These are phyloP conservation scores for Hyphopichia pseudoburtonii DNA, from an alignment of 1,139 yeast species.

Conservation along the genomic window DNA sequence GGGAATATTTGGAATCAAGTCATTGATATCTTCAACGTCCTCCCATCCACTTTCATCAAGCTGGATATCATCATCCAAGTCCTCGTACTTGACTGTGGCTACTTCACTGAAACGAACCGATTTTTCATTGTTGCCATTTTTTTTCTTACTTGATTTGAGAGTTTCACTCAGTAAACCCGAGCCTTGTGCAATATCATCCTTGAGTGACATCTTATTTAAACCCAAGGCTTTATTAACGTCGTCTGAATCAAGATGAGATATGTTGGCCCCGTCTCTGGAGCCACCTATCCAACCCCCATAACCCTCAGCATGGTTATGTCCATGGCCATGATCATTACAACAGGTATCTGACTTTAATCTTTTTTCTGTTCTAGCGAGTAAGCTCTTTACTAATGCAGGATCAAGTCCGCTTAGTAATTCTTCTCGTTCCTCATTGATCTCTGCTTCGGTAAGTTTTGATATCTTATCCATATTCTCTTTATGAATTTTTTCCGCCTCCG, in stretches of 20 bases:
- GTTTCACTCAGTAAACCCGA: too few relatives aligned
- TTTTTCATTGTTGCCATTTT: neutral
- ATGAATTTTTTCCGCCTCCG: slow-evolving; percentile 75
- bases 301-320: slow-evolving; percentile 60
- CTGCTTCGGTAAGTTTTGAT: slow-evolving; percentile 62
- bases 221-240: slow-evolving; percentile 46
- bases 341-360: slow-evolving; percentile 13
- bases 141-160: slow-evolving; percentile 6
- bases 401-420: slow-evolving; percentile 68
- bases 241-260: slow-evolving; percentile 34
- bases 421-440: slow-evolving; percentile 62
- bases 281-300: slow-evolving; percentile 78
- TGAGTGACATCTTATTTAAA: slow-evolving; percentile 12
- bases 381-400: slow-evolving; percentile 63
- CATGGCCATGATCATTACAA: slow-evolving; percentile 12
- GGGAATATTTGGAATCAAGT: slow-evolving; percentile 21
- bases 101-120: slow-evolving; percentile 44
- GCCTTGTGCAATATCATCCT: slow-evolving; percentile 11
- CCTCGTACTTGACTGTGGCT: slow-evolving; percentile 42
- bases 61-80: slow-evolving; percentile 24
- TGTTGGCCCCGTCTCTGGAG: slow-evolving; percentile 35
- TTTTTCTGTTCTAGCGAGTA: slow-evolving; percentile 44
- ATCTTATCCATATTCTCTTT: slow-evolving; percentile 68
- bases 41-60: slow-evolving; percentile 45
- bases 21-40: slow-evolving; percentile 38